Evolutionary conservation across 768 basidiomycete genomes (phyloP), one percentile per base, ranked within the genome.

Genomic region (Cystoderma amianthinum): DNA sequence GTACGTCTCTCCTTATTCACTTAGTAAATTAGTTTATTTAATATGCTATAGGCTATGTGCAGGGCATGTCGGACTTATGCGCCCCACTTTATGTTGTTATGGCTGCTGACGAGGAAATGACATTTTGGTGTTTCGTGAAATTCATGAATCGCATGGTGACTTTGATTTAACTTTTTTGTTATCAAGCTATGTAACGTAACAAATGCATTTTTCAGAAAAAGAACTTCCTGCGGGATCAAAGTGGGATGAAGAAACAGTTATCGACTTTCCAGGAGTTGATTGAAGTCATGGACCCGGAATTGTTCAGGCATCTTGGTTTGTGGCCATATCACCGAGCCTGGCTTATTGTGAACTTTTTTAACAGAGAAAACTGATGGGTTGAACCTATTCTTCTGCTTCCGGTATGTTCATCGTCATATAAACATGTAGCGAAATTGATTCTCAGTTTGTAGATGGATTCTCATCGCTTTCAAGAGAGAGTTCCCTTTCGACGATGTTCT

Each of bases 321-420:
- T 30, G 10, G 7, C 18, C 15, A 13, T 17, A 12, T 19, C 37
- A 22, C 11, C n/a, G 13, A 22, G 12, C 12, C 7, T 38, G 68
- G 47, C 35, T 12, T 11, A 22, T 39, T 13, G 3, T 32, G 20
- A 35, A 1, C 23, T 33, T 21, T 15, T 9, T 18, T 20, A 43
- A 13, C 45, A 71, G 71, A 91, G 80, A 98, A 76, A 80, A 87
- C 82, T 1, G 94, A 94, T 46, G 84, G 78, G 1, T 70, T 98
- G 46, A 97, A 98, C 61, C 61, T 98, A 20, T 98, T 98, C 71
- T 97, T 97, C 71, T 97, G 93, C 61, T 99, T 97, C 78, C 80
- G 95, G 79, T 94, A 68, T 52, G 76, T 57, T 15, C 36, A 17
- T 23, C 40, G 28, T 2, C 19, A 22, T n/a, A n/a, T n/a, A n/a